phyloP scores from a whole-genome alignment of 345 rosid species.

The Xanthoceras sorbifolium region DNA sequence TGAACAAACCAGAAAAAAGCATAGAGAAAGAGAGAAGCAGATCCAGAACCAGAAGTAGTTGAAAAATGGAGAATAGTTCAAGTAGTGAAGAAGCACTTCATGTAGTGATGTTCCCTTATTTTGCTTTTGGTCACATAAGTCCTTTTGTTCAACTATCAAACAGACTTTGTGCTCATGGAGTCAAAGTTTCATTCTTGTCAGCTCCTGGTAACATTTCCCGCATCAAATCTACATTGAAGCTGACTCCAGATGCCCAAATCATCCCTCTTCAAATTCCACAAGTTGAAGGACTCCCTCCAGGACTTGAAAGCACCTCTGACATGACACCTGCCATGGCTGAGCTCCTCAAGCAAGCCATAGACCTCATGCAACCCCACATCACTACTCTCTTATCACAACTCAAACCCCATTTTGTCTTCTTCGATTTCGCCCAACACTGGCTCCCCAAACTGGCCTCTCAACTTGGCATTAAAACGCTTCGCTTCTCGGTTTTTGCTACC shows the following conservation, averaged over 20 bases:
- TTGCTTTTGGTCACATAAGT: constrained; percentile 36
- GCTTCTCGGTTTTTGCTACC: constrained; percentile 22
- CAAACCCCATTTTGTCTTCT: constrained; percentile 33
- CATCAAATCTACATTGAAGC: constrained; percentile 20
- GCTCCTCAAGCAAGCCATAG: constrained; percentile 31
- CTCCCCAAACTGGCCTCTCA: constrained; percentile 23
- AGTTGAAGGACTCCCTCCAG: constrained; percentile 29
- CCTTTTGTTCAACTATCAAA: constrained; percentile 38
- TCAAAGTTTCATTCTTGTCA: constrained; percentile 27
- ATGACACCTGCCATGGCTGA: constrained; percentile 27
- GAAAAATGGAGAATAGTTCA: neutral
- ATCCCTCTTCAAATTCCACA: constrained; percentile 24
- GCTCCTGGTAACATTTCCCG: constrained; percentile 31
- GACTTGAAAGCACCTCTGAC: constrained; percentile 29
- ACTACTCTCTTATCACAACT: constrained; percentile 20
- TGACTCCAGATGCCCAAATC: constrained; percentile 19
- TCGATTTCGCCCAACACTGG: constrained; percentile 22
- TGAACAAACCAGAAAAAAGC: too few relatives aligned
- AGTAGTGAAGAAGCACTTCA: neutral
- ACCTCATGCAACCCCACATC: constrained; percentile 35
- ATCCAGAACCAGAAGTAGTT: too few relatives aligned
- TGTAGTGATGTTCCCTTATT: constrained; percentile 32
- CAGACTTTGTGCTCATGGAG: constrained; percentile 30
- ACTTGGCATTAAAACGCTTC: constrained; percentile 24
- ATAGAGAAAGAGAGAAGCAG: too few relatives aligned